A percentile compares a stretch with the other conserved stretches of the same genome.
Evolutionary conservation across 768 basidiomycete species (phyloP).

Genomic region (Suillus brevipes): DNA sequence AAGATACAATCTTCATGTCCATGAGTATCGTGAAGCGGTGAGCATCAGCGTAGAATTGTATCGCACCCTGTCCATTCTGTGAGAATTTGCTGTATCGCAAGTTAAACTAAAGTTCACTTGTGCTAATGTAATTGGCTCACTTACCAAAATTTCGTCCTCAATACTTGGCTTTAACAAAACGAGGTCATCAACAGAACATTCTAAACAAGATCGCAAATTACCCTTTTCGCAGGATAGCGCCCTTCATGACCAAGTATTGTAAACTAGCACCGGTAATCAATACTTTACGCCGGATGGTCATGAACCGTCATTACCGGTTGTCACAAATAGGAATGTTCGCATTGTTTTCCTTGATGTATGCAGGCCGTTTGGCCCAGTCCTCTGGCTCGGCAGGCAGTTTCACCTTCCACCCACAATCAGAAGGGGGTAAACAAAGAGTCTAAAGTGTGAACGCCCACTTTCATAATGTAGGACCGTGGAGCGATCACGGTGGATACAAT

Average conservation of each 20-base stretch:
- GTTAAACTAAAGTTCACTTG: slow-evolving; percentile 13
- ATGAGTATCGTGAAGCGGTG: slow-evolving; percentile 15
- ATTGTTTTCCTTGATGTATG: slow-evolving; percentile 77
- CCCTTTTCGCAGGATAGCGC: slow-evolving; percentile 86
- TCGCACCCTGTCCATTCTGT: slow-evolving; percentile 50
- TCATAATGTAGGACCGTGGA: slow-evolving; percentile 85
- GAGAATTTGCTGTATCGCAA: slow-evolving; percentile 63
- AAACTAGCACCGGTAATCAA: slow-evolving; percentile 48
- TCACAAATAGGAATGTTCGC: slow-evolving; percentile 80
- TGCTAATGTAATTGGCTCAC: slow-evolving; percentile 5
- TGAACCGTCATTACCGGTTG: slow-evolving; percentile 55
- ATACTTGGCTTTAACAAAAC: slow-evolving; percentile 57
- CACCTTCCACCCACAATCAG: slow-evolving; percentile 45
- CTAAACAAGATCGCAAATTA: slow-evolving; percentile 36
- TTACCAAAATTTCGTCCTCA: slow-evolving; percentile 83
- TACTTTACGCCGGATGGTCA: background rate
- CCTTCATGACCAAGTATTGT: slow-evolving; percentile 86
- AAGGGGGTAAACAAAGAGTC: background rate
- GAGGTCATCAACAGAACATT: slow-evolving; percentile 16
- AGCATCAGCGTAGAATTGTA: slow-evolving; percentile 1
- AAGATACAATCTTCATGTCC: slow-evolving; percentile 63
- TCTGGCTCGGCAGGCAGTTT: slow-evolving; percentile 87
- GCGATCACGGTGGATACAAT: slow-evolving; percentile 82
- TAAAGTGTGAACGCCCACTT: slow-evolving; percentile 43
- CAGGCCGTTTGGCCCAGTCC: slow-evolving; percentile 82